phyloP scores from a whole-genome alignment of 768 basidiomycete species.

The Cubamyces lactineus region DNA sequence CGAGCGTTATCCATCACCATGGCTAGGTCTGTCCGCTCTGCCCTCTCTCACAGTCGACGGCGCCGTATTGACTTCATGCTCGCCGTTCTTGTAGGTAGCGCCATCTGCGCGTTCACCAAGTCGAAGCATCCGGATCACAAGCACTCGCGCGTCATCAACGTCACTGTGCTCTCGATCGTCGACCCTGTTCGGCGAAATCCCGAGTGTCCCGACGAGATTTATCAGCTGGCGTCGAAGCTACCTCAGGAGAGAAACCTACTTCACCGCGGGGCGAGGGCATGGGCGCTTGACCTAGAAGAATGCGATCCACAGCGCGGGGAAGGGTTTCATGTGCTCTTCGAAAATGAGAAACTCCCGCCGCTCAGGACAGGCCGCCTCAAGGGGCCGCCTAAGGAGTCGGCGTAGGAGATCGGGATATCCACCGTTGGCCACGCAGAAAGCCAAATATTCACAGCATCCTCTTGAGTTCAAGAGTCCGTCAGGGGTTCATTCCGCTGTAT shows the following conservation, averaged over 20 bases:
- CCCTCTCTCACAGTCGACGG: not conserved
- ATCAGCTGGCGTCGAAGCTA: not conserved
- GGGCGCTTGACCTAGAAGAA: not conserved
- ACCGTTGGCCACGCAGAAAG: too few relatives aligned
- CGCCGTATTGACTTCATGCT: not conserved
- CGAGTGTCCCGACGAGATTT: not conserved
- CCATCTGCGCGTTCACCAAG: not conserved
- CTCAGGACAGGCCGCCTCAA: not conserved
- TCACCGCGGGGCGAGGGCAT: not conserved
- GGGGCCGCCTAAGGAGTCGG: not conserved
- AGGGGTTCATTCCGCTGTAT: too few relatives aligned
- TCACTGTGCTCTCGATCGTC: not conserved
- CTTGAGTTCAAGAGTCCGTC: too few relatives aligned
- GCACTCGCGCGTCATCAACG: not conserved
- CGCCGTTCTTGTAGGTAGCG: not conserved
- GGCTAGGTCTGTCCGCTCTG: not conserved
- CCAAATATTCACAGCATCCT: too few relatives aligned
- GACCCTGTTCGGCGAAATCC: not conserved
- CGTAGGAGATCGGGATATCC: too few relatives aligned
- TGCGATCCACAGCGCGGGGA: not conserved
- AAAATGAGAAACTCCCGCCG: not conserved
- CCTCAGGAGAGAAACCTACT: not conserved
- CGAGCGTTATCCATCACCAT: not conserved
- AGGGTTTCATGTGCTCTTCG: constrained; percentile 2
- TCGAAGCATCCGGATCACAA: not conserved